Base-by-base conservation (phyloP, 2,329 filamentous ascomycete genomes). In the Monilinia fructigena region DNA sequence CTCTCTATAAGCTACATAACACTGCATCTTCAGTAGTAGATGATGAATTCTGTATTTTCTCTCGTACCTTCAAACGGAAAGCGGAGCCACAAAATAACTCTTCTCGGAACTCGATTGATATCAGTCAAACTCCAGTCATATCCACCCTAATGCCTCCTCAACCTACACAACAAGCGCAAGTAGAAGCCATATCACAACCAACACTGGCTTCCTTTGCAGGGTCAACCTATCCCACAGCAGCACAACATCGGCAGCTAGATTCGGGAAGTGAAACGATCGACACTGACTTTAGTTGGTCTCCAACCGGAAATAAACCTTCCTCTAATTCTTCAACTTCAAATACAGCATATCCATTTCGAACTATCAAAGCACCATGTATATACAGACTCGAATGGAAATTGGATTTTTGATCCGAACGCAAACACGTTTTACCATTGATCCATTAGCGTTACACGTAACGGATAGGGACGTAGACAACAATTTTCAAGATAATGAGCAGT, bases 261-360 rank as follows among this genome's bases (percentile, higher is more conserved):
- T 54, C 42, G 14, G 52, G 63, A 31, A 54, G 52, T 14, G 59
- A 59, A 28, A 59, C 62, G 12, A 63, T 68, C 23, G 66, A 68
- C 2, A 59, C 45, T 35, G 56, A 66, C 16, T 59, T 52, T 10
- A 60, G 12, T 45, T 47, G 45, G 45, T 28, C 53, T 23, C 31
- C 16, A 23, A 56, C 52, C 18, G 65, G 65, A 16, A 69, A 68
- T 18, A 68, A 60, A 35, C 66, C 69, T 10, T 65, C 65, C 1
- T 65, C 63, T 23, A 55, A 69, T 35, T 66, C 63, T 14, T 67
- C 69, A 3, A 16, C 31, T 14, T 63, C 60, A 3, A 65, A 65
- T 60, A 11, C 35, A 11, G 20, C 55, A 45, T 65, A 53, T 45
- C 23, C 63, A 4, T 65, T 60, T 38, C 35, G 63, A 26, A 59